These are phyloP conservation scores for Parachlorella kessleri DNA, from an alignment of 139 green algal genomes.

Conservation along the genomic window DNA sequence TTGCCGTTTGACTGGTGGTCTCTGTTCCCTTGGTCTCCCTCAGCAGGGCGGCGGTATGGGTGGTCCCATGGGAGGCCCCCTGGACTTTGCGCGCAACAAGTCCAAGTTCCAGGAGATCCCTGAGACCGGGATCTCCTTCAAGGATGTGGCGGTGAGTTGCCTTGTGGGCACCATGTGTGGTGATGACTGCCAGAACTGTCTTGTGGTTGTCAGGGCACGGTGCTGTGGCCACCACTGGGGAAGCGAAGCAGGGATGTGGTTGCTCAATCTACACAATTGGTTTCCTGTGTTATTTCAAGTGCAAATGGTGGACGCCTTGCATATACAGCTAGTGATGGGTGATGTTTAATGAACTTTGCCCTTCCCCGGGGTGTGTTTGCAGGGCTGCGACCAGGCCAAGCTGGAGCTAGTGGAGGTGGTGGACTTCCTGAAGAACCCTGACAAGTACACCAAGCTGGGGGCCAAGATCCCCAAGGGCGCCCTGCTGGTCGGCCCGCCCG, in stretches of 20 bases:
- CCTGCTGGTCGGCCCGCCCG: constrained; percentile 89
- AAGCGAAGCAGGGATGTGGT: too few relatives aligned
- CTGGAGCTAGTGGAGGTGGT: constrained; percentile 98
- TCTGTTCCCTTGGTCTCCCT: background rate
- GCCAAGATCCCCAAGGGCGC: constrained; percentile 94
- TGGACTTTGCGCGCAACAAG: constrained; percentile 99
- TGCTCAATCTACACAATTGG: too few relatives aligned
- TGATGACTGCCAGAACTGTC: too few relatives aligned
- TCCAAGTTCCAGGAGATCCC: constrained; percentile 99
- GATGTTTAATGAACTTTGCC: too few relatives aligned
- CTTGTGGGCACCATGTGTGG: background rate
- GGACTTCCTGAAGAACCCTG: constrained; percentile 87
- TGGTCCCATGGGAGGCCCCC: constrained; percentile 87
- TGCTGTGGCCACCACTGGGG: too few relatives aligned
- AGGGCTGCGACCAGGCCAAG: constrained; percentile 94
- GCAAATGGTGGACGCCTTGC: too few relatives aligned
- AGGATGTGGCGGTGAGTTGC: constrained; percentile 70
- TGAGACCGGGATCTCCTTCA: constrained; percentile 98
- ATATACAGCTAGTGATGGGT: too few relatives aligned
- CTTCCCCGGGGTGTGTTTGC: too few relatives aligned
- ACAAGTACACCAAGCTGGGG: constrained; percentile 82
- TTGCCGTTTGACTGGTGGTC: background rate
- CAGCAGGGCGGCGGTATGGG: constrained; percentile 32
- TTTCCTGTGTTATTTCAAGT: too few relatives aligned
- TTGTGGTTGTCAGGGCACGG: too few relatives aligned